Base-by-base conservation (phyloP, 164 flowering plant species). In the Cinnamomum micranthum region DNA sequence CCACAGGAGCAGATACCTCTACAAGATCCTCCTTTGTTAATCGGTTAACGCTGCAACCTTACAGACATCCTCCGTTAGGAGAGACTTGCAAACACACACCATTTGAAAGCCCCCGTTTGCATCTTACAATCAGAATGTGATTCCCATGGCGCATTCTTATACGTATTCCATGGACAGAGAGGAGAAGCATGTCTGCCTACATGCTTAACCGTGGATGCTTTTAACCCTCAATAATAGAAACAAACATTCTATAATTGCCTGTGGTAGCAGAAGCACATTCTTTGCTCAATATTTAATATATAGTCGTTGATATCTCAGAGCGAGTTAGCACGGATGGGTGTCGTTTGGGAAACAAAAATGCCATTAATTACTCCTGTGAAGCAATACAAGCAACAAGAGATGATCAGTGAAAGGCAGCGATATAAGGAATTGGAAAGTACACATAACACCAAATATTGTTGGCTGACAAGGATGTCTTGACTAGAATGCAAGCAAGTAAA, bases 31-130 rank as follows among this genome's bases (percentile, higher is more conserved):
- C 88, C 82, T 88, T 91, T 13, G 98, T 92, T 80, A 96, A 81
- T 17, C n/a, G 98, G 99, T 74, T 91, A 94, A 9, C n/a, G 94
- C 52, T 65, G 89, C 88, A 81, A 92, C n/a, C n/a, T 65, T 19
- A 84, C 92, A 71, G 90, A n/a, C 89, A 82, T 92, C 97, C 74
- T 94, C 99, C 15, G 89, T n/a, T 94, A 2, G 98, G 97, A 80
- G 99, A n/a, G 98, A 70, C 98, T 94, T 23, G 97, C 97, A 76
- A 93, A 88, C 78, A 96, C 99, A 79, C n/a, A 89, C 81, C 28
- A 80, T 67, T 6, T 63, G 78, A n/a, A 59, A 71, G 50, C 41
- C 86, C 83, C 75, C 86, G 79, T 72, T 74, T 87, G 31, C 41
- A 33, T 69, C 81, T 55, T 31, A 72, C 70, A n/a, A 74, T 79